Evolutionary conservation across 2,329 filamentous ascomycete genomes (phyloP).

Genomic region (Microsporum canis): DNA sequence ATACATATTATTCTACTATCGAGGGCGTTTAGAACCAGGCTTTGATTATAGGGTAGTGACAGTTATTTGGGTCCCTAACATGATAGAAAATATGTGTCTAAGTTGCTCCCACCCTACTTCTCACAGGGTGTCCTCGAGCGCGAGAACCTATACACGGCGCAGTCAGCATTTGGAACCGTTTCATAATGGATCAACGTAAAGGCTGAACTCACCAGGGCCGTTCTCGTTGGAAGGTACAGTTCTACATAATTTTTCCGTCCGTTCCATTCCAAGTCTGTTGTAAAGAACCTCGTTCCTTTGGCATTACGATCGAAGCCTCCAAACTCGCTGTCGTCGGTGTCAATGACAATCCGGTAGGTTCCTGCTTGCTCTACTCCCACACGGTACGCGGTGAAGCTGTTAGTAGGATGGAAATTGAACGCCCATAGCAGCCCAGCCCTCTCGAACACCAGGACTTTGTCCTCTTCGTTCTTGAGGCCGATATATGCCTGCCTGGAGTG

Average conservation of each 20-base stretch:
- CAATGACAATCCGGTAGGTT: conserved; percentile 76
- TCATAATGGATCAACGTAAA: neutral
- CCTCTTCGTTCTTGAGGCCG: conserved; percentile 80
- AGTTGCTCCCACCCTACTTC: neutral
- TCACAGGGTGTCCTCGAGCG: conserved; percentile 32
- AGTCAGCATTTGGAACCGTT: neutral
- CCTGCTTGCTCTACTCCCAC: conserved; percentile 76
- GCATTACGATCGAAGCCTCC: conserved; percentile 72
- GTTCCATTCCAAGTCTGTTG: conserved; percentile 84
- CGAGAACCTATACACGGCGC: conserved; percentile 40
- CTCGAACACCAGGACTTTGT: conserved; percentile 96
- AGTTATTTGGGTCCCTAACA: neutral
- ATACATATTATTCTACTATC: no score
- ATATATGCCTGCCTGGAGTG: conserved; percentile 77
- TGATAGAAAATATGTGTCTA: neutral
- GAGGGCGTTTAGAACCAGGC: no score
- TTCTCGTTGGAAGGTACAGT: conserved; percentile 75
- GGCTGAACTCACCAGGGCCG: conserved; percentile 56
- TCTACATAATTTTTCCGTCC: conserved; percentile 80
- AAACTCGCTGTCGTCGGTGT: conserved; percentile 64
- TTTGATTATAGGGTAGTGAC: no score
- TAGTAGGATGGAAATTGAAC: conserved; percentile 85
- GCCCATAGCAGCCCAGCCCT: conserved; percentile 80
- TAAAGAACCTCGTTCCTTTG: conserved; percentile 78
- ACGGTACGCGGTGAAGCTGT: conserved; percentile 84